These are phyloP conservation scores for Tulasnella sp. DNA, from an alignment of 768 basidiomycete genomes.

Conservation along the genomic window DNA sequence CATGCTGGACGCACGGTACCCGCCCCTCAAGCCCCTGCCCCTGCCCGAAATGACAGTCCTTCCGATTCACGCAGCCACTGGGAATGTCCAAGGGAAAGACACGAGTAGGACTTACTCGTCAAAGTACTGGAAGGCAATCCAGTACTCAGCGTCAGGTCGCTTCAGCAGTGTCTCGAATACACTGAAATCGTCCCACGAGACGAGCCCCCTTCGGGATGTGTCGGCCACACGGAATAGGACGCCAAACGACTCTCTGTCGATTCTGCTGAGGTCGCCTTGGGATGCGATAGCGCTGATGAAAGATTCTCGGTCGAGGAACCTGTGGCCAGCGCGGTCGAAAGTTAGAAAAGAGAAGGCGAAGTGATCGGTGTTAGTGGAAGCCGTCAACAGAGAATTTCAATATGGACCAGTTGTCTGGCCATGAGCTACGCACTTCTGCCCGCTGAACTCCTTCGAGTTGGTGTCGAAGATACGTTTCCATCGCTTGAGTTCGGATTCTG, in stretches of 20 bases:
- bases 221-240: conserved; percentile 89
- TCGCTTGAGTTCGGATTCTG: conserved; percentile 75
- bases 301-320: conserved; percentile 76
- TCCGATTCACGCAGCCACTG: background rate
- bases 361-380: conserved; percentile 3
- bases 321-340: conserved; percentile 30
- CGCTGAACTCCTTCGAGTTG: conserved; percentile 67
- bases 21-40: background rate
- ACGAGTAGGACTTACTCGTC: conserved; percentile 57
- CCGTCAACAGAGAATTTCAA: conserved; percentile 16
- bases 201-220: conserved; percentile 59
- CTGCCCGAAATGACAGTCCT: background rate
- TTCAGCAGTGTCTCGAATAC: conserved; percentile 92
- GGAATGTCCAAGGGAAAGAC: background rate
- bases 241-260: conserved; percentile 79
- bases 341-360: background rate
- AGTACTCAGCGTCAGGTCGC: conserved; percentile 92
- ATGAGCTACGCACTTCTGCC: conserved; percentile 57
- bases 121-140: conserved; percentile 93
- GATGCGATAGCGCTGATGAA: conserved; percentile 97
- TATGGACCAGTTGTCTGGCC: conserved; percentile 11
- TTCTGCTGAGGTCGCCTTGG: conserved; percentile 71
- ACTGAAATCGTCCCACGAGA: conserved; percentile 93
- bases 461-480: conserved; percentile 85
- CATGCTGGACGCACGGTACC: background rate